Percentiles rank a stretch among this genome's conserved stretches.
These are phyloP conservation scores for Aspergillus asperescens DNA, from an alignment of 495 filamentous ascomycete species.

Conservation along the genomic window DNA sequence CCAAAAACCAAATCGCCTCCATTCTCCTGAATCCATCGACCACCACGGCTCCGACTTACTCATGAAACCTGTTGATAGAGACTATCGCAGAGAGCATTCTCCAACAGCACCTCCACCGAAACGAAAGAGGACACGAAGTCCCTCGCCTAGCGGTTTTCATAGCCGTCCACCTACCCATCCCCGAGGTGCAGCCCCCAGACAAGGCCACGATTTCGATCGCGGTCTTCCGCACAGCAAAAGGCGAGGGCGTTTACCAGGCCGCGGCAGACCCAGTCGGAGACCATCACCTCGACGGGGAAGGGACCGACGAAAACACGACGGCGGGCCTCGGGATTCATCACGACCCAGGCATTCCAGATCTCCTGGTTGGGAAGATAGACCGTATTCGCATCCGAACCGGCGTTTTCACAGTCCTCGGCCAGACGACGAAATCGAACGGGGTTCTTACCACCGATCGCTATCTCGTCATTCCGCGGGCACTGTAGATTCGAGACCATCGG, in stretches of 20 bases:
- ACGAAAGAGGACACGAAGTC: slow-evolving; percentile 45
- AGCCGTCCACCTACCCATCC: slow-evolving; percentile 21
- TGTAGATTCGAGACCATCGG: slow-evolving; percentile 28
- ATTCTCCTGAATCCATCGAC: slow-evolving; percentile 18
- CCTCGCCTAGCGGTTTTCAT: slow-evolving; percentile 32
- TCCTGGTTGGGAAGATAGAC: slow-evolving; percentile 28
- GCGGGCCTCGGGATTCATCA: slow-evolving; percentile 22
- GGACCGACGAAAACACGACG: slow-evolving; percentile 32
- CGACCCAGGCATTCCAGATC: slow-evolving; percentile 28
- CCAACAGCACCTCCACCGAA: slow-evolving; percentile 34
- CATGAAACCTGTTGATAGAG: slow-evolving; percentile 20
- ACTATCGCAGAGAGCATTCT: slow-evolving; percentile 30
- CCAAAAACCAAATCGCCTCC: slow-evolving; percentile 15
- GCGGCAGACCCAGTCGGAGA: slow-evolving; percentile 30
- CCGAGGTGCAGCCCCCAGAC: slow-evolving; percentile 24
- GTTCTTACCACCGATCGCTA: slow-evolving; percentile 30
- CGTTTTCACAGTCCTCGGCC: slow-evolving; percentile 27
- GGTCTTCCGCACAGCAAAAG: slow-evolving; percentile 26
- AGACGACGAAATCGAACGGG: slow-evolving; percentile 27
- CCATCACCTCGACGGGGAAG: slow-evolving; percentile 32
- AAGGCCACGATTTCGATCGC: slow-evolving; percentile 30
- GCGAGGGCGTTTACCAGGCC: slow-evolving; percentile 32
- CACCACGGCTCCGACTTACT: slow-evolving; percentile 12
- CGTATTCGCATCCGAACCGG: slow-evolving; percentile 25
- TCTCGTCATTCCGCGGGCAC: slow-evolving; percentile 37